Percentiles rank a stretch among this genome's conserved stretches.
These are phyloP conservation scores for Fusarium heterosporum DNA, from an alignment of 2,329 filamentous ascomycete genomes.

Conservation along the genomic window DNA sequence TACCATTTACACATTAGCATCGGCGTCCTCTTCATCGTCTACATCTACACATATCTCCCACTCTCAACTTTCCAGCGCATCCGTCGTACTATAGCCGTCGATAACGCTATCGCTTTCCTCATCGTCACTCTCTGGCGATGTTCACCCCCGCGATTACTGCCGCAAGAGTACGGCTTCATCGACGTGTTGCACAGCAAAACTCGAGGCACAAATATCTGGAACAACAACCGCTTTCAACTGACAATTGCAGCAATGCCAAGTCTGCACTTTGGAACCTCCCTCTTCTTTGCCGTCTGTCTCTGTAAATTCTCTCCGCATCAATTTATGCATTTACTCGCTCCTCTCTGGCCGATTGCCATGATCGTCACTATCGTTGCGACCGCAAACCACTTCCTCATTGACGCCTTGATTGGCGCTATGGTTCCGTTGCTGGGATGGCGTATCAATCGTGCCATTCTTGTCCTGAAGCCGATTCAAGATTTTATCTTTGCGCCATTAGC, in stretches of 20 bases:
- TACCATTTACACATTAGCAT: slow-evolving; percentile 61
- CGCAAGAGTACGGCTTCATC: slow-evolving; percentile 59
- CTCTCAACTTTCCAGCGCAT: slow-evolving; percentile 55
- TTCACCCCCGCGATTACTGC: slow-evolving; percentile 61
- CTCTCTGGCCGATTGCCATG: slow-evolving; percentile 59
- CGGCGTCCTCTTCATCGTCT: slow-evolving; percentile 60
- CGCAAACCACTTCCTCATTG: slow-evolving; percentile 55
- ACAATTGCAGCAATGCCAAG: slow-evolving; percentile 64
- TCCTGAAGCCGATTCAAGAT: slow-evolving; percentile 48
- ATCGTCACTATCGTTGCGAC: slow-evolving; percentile 55
- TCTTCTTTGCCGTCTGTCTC: slow-evolving; percentile 52
- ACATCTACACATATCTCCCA: slow-evolving; percentile 60
- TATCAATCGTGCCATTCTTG: slow-evolving; percentile 44
- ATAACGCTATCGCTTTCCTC: slow-evolving; percentile 61
- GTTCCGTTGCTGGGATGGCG: slow-evolving; percentile 53
- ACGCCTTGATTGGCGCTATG: slow-evolving; percentile 52
- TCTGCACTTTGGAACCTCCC: slow-evolving; percentile 59
- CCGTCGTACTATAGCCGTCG: slow-evolving; percentile 60
- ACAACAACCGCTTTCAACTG: slow-evolving; percentile 59
- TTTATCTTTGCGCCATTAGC: slow-evolving; percentile 43
- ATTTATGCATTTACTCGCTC: slow-evolving; percentile 51
- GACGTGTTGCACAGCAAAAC: slow-evolving; percentile 57
- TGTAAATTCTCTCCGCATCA: slow-evolving; percentile 56
- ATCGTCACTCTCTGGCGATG: slow-evolving; percentile 61
- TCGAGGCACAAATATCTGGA: slow-evolving; percentile 52